A percentile compares a stretch with the other conserved stretches of the same genome.
Evolutionary conservation across 192 early-diverging fungal species (phyloP).

Genomic region (Linnemannia elongata): DNA sequence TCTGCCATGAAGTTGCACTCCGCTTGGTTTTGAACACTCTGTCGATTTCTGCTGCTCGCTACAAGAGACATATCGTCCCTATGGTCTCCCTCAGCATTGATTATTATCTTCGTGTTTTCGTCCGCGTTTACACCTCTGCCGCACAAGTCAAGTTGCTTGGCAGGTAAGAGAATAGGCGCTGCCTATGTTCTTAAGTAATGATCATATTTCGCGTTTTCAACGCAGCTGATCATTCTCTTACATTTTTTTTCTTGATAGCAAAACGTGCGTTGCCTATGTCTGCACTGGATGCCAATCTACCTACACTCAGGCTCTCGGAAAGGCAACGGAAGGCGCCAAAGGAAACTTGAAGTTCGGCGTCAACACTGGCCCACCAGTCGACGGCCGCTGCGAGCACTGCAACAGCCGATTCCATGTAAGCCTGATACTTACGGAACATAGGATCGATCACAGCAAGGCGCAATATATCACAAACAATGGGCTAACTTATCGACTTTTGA

Average conservation of each 20-base stretch:
- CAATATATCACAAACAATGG: too few relatives aligned
- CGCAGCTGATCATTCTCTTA: not conserved
- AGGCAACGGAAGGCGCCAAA: conserved; percentile 63
- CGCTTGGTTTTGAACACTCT: conserved; percentile 89
- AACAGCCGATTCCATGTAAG: conserved; percentile 76
- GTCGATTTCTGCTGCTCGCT: conserved; percentile 86
- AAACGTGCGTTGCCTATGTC: conserved; percentile 85
- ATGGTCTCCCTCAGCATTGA: conserved; percentile 96
- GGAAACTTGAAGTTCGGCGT: conserved; percentile 77
- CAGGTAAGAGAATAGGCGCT: conserved; percentile 58
- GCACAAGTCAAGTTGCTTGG: conserved; percentile 81
- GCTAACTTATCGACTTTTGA: not conserved
- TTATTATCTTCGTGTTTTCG: conserved; percentile 97
- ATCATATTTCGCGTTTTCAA: not conserved
- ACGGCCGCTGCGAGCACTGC: conserved; percentile 80
- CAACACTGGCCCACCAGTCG: conserved; percentile 71
- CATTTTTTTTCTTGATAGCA: conserved; percentile 62
- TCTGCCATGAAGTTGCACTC: conserved; percentile 96
- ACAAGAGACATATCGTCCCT: conserved; percentile 89
- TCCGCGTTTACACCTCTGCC: conserved; percentile 85
- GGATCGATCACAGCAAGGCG: too few relatives aligned
- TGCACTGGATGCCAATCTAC: conserved; percentile 89
- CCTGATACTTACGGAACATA: not conserved
- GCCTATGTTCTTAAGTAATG: not conserved
- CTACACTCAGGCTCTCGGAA: conserved; percentile 81